Evolutionary conservation across 139 green algal species (phyloP).

Genomic region (Volvox reticuliferus): DNA sequence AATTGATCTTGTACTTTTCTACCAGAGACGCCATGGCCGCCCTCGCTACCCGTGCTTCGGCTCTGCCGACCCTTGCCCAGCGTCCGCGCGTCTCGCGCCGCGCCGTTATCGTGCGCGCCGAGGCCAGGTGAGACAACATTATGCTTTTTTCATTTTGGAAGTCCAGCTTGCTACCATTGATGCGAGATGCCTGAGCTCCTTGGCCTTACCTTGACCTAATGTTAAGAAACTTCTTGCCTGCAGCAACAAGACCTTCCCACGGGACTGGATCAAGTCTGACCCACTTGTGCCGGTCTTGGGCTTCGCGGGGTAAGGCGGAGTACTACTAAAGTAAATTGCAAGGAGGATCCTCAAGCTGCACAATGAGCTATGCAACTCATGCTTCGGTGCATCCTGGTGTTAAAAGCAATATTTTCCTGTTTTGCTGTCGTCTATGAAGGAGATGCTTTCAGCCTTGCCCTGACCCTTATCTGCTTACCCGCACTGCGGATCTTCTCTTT

Average conservation of each 20-base stretch:
- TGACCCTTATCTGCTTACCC: too few relatives aligned
- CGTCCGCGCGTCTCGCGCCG: conserved; percentile 39
- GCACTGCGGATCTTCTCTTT: background rate
- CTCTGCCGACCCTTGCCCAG: conserved; percentile 36
- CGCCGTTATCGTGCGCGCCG: conserved; percentile 53
- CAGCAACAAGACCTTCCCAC: conserved; percentile 22
- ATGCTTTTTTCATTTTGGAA: background rate
- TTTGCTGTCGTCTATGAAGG: too few relatives aligned
- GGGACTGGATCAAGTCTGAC: conserved; percentile 38
- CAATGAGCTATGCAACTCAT: background rate
- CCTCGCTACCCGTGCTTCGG: background rate
- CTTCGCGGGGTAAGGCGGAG: conserved; percentile 61
- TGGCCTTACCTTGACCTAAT: too few relatives aligned
- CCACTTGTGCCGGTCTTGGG: conserved; percentile 64
- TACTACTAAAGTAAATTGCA: background rate
- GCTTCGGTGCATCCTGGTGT: background rate
- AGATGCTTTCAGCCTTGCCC: background rate
- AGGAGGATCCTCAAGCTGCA: background rate
- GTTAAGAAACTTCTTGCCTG: background rate
- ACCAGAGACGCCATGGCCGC: conserved; percentile 25
- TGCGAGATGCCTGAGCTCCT: too few relatives aligned
- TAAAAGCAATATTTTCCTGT: too few relatives aligned
- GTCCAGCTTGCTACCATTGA: too few relatives aligned
- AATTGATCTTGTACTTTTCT: background rate
- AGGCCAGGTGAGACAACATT: conserved; percentile 29